phyloP scores from a whole-genome alignment of 257 asterid genomes.

The Nicotiana otophora region DNA sequence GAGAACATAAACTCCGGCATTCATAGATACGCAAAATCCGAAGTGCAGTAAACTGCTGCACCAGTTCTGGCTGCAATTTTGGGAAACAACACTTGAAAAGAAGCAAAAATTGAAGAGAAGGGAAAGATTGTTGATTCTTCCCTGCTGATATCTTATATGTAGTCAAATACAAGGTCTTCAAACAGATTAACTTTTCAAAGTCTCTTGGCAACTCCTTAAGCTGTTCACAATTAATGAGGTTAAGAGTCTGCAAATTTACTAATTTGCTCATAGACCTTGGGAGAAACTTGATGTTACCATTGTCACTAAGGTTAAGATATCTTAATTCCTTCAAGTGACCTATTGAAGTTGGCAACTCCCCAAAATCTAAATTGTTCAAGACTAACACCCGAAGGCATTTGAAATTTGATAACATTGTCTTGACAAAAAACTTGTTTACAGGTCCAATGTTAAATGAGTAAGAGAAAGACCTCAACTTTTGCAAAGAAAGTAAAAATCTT shows the following conservation, averaged over 20 bases:
- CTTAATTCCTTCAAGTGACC: too few relatives aligned
- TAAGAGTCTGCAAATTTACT: conserved; percentile 39
- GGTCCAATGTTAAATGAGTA: too few relatives aligned
- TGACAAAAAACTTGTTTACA: too few relatives aligned
- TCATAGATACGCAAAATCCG: conserved; percentile 42
- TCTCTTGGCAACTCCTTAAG: conserved; percentile 30
- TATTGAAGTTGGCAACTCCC: too few relatives aligned
- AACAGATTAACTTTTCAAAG: conserved; percentile 19
- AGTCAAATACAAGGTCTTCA: conserved; percentile 41
- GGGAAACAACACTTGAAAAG: conserved; percentile 37
- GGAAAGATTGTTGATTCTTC: conserved; percentile 17
- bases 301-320: too few relatives aligned
- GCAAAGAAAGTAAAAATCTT: too few relatives aligned
- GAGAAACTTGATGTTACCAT: too few relatives aligned
- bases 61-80: conserved; percentile 31
- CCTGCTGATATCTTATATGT: conserved; percentile 26
- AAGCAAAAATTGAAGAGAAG: conserved; percentile 37
- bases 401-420: too few relatives aligned
- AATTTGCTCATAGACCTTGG: too few relatives aligned
- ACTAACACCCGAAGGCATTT: too few relatives aligned
- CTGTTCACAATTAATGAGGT: conserved; percentile 47
- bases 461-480: too few relatives aligned
- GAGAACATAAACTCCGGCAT: conserved; percentile 36
- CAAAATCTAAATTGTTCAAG: too few relatives aligned
- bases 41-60: conserved; percentile 28